Evolutionary conservation across 2,329 filamentous ascomycete genomes (phyloP), one percentile per base, ranked within the genome.

Genomic region (Colletotrichum tabaci): DNA sequence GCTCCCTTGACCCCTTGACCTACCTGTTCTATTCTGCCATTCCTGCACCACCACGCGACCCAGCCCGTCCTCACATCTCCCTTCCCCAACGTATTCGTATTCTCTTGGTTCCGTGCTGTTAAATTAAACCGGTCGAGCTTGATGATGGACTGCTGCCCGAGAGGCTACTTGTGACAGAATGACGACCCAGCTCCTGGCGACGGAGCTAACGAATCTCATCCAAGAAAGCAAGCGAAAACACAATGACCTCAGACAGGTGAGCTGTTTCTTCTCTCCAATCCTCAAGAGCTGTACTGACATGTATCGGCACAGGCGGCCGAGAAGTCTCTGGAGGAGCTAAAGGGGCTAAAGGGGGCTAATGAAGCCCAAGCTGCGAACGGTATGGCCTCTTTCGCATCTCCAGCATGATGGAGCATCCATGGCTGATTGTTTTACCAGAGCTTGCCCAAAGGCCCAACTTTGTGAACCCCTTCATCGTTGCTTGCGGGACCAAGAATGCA

Each of bases 211-310:
- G 79, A 97, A 94, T 84, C 90, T 98, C 81, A 92, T 98, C 77
- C 94, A 97, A 82, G 96, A 99, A 86, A 96, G 95, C 80, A 98
- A 97, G 84, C 90, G 96, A 78, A 98, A 97, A 84, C 93, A 98
- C 82, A 90, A 93, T 76, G 96, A 98, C 78, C 87, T 99, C 64
- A 91, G 93, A 85, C 93, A 93, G 88, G 93, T 92, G 84, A 77
- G 88, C 82, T 68, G 26, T 46, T 6, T 63, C 44, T 18, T 26
- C 61, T 16, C 55, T 44, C 49, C 3, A 16, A 18, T 55, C 55
- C 7, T 1, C 8, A 10, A 35, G 7, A 1, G 26, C 12, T 21
- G 26, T 68, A 53, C 70, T 75, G 15, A 75, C 56, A 30, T 3
- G 12, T 8, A 16, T 6, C 13, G n/a, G 0, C 26, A 5, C 21